Conservation (phyloP, 169 alveolate genomes). For the Babesia bigemina region DNA sequence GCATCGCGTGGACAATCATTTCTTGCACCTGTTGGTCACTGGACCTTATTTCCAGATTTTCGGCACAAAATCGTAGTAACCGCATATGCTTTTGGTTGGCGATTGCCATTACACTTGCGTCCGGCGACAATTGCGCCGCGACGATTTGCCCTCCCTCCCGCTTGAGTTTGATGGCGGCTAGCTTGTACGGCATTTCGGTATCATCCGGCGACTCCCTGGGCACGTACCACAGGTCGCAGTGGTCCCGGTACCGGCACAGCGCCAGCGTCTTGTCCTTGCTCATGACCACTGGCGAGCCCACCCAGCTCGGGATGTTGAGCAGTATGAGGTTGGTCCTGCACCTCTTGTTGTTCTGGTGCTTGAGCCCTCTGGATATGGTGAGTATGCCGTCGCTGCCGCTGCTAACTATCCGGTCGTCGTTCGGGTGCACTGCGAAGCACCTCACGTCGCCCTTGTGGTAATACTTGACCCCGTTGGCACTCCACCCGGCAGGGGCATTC, state of each 20-base stretch:
- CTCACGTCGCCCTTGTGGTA: slow-evolving; percentile 48
- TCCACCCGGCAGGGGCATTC: slow-evolving; percentile 41
- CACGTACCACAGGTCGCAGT: slow-evolving; percentile 67
- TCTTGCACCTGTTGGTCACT: slow-evolving; percentile 10
- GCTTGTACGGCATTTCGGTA: slow-evolving; percentile 47
- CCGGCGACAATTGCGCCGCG: slow-evolving; percentile 52
- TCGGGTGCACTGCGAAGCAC: slow-evolving; percentile 45
- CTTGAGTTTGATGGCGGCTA: slow-evolving; percentile 42
- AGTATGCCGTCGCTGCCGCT: slow-evolving; percentile 58
- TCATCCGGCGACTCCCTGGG: slow-evolving; percentile 43
- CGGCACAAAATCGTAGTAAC: slow-evolving; percentile 20
- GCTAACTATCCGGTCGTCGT: slow-evolving; percentile 38
- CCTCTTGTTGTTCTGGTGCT: slow-evolving; percentile 36
- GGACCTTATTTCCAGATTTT: slow-evolving; percentile 28
- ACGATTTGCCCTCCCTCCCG: slow-evolving; percentile 50
- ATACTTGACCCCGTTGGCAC: slow-evolving; percentile 54
- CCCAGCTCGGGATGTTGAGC: slow-evolving; percentile 50
- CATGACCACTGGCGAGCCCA: slow-evolving; percentile 43
- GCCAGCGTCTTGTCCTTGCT: slow-evolving; percentile 44
- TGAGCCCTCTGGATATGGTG: slow-evolving; percentile 30
- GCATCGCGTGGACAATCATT: slow-evolving; percentile 36
- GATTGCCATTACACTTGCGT: slow-evolving; percentile 41
- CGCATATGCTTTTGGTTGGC: slow-evolving; percentile 46
- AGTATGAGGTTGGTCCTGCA: slow-evolving; percentile 43
- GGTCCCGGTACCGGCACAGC: slow-evolving; percentile 44